Conservation (phyloP, 2,329 filamentous ascomycete genomes). For the Aspergillus tanneri region DNA sequence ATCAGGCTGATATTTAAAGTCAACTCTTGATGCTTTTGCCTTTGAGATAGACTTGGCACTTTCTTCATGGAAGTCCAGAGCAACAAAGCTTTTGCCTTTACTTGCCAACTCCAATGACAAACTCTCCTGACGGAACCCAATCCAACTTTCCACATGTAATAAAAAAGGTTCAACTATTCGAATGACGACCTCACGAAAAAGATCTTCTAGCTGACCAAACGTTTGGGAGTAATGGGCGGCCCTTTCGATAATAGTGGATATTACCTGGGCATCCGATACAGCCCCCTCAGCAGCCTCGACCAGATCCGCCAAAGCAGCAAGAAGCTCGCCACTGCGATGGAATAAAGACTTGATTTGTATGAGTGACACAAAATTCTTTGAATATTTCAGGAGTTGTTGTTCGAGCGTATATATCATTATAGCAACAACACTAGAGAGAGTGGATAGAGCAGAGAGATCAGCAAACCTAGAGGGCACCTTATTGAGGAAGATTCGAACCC, state of each 20-base stretch:
- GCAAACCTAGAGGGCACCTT: slow-evolving; percentile 26
- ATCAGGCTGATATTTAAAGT: slow-evolving; percentile 53
- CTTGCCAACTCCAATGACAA: slow-evolving; percentile 54
- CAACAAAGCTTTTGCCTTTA: slow-evolving; percentile 60
- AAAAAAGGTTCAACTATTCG: slow-evolving; percentile 66
- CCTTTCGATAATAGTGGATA: slow-evolving; percentile 62
- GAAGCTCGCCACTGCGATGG: slow-evolving; percentile 38
- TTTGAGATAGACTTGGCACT: slow-evolving; percentile 58
- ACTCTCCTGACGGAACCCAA: slow-evolving; percentile 64
- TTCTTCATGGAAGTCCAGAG: slow-evolving; percentile 60
- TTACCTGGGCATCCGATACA: slow-evolving; percentile 58
- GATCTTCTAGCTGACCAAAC: slow-evolving; percentile 59
- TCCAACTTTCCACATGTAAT: slow-evolving; percentile 69
- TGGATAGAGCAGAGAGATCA: slow-evolving; percentile 34
- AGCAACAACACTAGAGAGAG: slow-evolving; percentile 35
- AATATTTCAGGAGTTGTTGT: slow-evolving; percentile 31
- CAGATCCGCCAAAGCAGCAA: slow-evolving; percentile 38
- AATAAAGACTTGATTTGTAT: slow-evolving; percentile 41
- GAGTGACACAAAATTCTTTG: slow-evolving; percentile 30
- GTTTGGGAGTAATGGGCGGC: slow-evolving; percentile 64
- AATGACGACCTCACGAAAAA: slow-evolving; percentile 66
- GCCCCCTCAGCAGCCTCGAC: slow-evolving; percentile 48
- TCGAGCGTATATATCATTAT: slow-evolving; percentile 41
- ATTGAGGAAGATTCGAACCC: slow-evolving; percentile 36
- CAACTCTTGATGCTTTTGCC: slow-evolving; percentile 59